Conservation (phyloP, 1,284 basidiomycete genomes). For the Rhodotorula glutinis region DNA sequence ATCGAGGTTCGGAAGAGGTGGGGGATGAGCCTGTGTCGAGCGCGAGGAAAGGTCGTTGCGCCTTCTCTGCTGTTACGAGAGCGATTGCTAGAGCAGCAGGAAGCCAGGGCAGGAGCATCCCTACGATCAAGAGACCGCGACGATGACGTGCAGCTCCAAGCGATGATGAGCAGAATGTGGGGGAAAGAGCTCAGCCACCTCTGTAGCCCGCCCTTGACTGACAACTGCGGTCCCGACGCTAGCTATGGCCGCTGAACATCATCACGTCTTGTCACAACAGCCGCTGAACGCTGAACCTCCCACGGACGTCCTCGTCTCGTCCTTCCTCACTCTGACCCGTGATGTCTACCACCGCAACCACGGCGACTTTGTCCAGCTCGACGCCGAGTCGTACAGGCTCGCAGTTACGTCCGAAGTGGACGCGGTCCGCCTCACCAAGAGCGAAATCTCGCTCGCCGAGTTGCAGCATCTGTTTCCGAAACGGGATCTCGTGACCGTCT, state of each 20-base stretch:
- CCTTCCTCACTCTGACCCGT: conserved; percentile 18
- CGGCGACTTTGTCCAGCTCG: conserved; percentile 14
- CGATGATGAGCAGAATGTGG: too few relatives aligned
- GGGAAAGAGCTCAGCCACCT: too few relatives aligned
- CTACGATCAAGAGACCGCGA: too few relatives aligned
- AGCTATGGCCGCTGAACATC: background rate
- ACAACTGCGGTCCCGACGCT: too few relatives aligned
- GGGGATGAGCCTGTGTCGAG: too few relatives aligned
- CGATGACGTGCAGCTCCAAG: too few relatives aligned
- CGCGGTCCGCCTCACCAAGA: background rate
- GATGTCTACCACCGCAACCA: conserved; percentile 36
- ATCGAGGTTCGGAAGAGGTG: too few relatives aligned
- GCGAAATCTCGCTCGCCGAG: conserved; percentile 8
- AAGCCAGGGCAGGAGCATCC: too few relatives aligned
- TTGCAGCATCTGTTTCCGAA: background rate
- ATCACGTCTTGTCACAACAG: conserved; percentile 18
- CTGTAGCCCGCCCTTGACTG: too few relatives aligned
- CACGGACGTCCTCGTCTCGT: background rate
- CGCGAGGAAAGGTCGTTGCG: too few relatives aligned
- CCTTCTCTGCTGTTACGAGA: too few relatives aligned
- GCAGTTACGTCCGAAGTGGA: conserved; percentile 14
- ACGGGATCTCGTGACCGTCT: background rate
- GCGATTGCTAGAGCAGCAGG: too few relatives aligned
- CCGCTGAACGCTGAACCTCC: conserved; percentile 38
- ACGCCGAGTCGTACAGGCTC: conserved; percentile 1